Percentiles rank a stretch among this genome's conserved stretches.
phyloP scores from a whole-genome alignment of 2,329 filamentous ascomycete genomes.

The Fusarium transvaalense region DNA sequence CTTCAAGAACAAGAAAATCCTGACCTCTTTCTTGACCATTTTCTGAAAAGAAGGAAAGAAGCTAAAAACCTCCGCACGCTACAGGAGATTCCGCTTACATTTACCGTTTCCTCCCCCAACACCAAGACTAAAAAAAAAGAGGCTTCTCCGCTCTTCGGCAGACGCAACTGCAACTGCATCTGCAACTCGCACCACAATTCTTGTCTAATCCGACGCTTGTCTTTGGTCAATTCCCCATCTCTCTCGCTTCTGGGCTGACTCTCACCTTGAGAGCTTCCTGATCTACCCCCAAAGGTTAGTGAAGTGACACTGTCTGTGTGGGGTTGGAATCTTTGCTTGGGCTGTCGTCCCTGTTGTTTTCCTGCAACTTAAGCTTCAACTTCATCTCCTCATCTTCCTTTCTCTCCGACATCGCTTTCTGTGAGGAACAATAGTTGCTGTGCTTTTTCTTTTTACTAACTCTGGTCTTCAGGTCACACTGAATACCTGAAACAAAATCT shows the following conservation, averaged over 20 bases:
- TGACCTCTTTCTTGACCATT: background rate
- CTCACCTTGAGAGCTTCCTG: constrained; percentile 24
- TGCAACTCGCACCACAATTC: constrained; percentile 33
- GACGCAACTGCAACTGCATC: constrained; percentile 12
- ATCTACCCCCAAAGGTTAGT: background rate
- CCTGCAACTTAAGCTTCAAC: background rate
- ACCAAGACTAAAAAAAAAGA: constrained; percentile 6
- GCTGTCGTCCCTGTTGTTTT: constrained; percentile 3
- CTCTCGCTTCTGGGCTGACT: constrained; percentile 11
- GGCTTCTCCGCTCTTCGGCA: constrained; percentile 39
- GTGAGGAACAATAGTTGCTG: background rate
- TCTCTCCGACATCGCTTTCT: constrained; percentile 13
- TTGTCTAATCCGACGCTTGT: constrained; percentile 26
- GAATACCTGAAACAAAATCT: background rate
- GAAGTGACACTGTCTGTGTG: background rate
- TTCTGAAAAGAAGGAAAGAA: background rate
- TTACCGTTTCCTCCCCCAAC: constrained; percentile 2
- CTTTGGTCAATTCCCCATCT: constrained; percentile 24
- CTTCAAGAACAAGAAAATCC: background rate
- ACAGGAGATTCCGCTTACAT: constrained; percentile 28
- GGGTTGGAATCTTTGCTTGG: constrained; percentile 19
- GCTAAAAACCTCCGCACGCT: constrained; percentile 11
- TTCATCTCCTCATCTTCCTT: constrained; percentile 1
- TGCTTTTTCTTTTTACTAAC: constrained; percentile 9
- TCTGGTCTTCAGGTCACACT: background rate